Evolutionary conservation across 1,139 yeast genomes (phyloP).

Genomic region (Yamadazyma blattariae): DNA sequence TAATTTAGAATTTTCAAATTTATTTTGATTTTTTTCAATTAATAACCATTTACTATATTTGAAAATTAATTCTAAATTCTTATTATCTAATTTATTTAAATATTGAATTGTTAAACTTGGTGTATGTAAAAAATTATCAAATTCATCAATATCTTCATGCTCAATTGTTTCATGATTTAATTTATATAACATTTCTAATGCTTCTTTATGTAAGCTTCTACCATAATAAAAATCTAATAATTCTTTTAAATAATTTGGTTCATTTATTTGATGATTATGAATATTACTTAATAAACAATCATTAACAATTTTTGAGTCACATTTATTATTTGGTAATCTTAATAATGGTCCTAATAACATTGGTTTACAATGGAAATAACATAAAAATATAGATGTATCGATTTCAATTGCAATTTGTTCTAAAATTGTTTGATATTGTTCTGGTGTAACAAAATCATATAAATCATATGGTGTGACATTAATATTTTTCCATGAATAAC

Average conservation of each 20-base stretch:
- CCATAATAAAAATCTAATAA: slow-evolving; percentile 77
- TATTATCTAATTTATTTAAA: slow-evolving; percentile 56
- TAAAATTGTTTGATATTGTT: slow-evolving; percentile 8
- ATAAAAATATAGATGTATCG: slow-evolving; percentile 76
- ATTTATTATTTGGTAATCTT: slow-evolving; percentile 66
- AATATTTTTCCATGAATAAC: slow-evolving; percentile 45
- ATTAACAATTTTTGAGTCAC: slow-evolving; percentile 66
- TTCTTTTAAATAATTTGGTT: slow-evolving; percentile 57
- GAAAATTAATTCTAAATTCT: slow-evolving; percentile 53
- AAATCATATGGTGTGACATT: slow-evolving; percentile 40
- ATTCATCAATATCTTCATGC: slow-evolving; percentile 19
- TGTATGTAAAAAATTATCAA: slow-evolving; percentile 33
- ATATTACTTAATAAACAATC: slow-evolving; percentile 40
- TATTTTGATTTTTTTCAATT: slow-evolving; percentile 19
- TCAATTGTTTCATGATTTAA: slow-evolving; percentile 27
- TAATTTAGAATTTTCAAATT: slow-evolving; percentile 38
- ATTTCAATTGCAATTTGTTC: slow-evolving; percentile 33
- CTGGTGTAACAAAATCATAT: slow-evolving; percentile 19
- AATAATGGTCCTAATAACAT: slow-evolving; percentile 80
- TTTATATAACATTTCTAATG: slow-evolving; percentile 56
- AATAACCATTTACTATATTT: slow-evolving; percentile 60
- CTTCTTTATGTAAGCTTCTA: slow-evolving; percentile 60
- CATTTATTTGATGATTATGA: slow-evolving; percentile 25
- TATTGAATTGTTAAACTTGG: slow-evolving; percentile 60
- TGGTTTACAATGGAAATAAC: slow-evolving; percentile 67